A percentile compares a stretch with the other conserved stretches of the same genome.
phyloP scores from a whole-genome alignment of 208 protist genomes.

The Angomonas desouzai region DNA sequence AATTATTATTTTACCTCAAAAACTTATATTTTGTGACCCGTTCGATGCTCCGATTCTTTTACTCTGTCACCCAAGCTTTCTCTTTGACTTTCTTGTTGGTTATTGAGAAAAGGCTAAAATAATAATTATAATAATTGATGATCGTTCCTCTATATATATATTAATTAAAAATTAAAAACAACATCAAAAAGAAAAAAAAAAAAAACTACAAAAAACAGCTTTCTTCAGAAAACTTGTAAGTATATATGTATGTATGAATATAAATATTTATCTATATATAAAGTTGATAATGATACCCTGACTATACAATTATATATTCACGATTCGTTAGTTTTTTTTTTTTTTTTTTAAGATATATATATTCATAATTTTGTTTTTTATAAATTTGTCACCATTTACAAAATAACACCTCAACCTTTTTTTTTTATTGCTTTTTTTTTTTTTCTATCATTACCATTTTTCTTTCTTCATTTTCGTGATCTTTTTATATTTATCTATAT shows the following conservation, averaged over 20 bases:
- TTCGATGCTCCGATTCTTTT: conserved; percentile 8
- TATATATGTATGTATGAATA: too few relatives aligned
- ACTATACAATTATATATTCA: conserved; percentile 19
- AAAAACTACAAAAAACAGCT: too few relatives aligned
- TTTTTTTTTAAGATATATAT: background rate
- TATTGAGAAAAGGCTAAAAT: too few relatives aligned
- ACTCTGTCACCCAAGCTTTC: conserved; percentile 1
- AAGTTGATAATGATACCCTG: conserved; percentile 6
- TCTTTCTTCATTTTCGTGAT: conserved; percentile 20
- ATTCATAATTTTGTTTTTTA: background rate
- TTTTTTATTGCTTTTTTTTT: background rate
- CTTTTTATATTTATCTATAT: conserved; percentile 6
- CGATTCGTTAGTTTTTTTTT: conserved; percentile 15
- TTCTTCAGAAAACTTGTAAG: too few relatives aligned
- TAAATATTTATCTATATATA: too few relatives aligned
- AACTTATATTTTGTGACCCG: background rate
- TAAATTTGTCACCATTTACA: background rate
- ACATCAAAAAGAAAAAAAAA: too few relatives aligned
- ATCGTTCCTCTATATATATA: too few relatives aligned
- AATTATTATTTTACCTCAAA: conserved; percentile 17
- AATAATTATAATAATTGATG: too few relatives aligned
- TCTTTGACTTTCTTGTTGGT: too few relatives aligned
- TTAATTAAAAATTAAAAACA: too few relatives aligned
- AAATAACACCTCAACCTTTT: background rate
- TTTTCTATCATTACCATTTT: background rate